Base-by-base conservation (phyloP, 140 eudicot species). In the Stevia rebaudiana region DNA sequence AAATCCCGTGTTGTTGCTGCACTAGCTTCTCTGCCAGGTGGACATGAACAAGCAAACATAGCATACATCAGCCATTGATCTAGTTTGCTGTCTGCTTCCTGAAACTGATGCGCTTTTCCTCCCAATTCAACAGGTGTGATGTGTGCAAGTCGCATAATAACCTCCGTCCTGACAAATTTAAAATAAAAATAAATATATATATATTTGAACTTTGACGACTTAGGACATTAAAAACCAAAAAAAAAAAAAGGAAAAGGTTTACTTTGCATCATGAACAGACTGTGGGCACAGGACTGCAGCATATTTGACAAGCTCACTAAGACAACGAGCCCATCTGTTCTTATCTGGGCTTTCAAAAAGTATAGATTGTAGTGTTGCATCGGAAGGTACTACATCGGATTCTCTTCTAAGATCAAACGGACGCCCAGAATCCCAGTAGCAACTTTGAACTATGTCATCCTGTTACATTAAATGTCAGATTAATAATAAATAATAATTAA, bases 1-100 rank as follows among this genome's bases (percentile, higher is more conserved):
- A 92, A 84, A 53, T 92, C 89, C 54, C 90, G 83, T 42, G 95
- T 88, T 9, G 86, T 71, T 61, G 86, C 81, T 68, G 94, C 88
- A 67, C 92, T 81, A 3, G 84, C 95, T 74, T 92, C 96, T 49
- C 89, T 76, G 50, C 84, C 76, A 76, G 95, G 86, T 25, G 96
- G 96, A 69, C 98, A 84, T 18, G 98, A 92, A 79, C 96, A 92
- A 63, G 95, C 98, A 81, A 92, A 92, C 87, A 92, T 86, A 16
- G 98, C 98, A 79, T 92, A 92, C 98, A 92, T 92, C 41, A 88
- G 82, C 98, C 98, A 92, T 62, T 92, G 98, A 78, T 92, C 98
- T 57, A 92, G 82, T 76, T 88, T 92, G 69, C 78, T 85, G 73
- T 92, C 98, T n/a, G 95, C 81, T 65, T 92, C 98, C 68, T 83